A percentile compares a stretch with the other conserved stretches of the same genome.
Conservation (phyloP, 2,329 filamentous ascomycete genomes). For the Fusarium illudens region DNA sequence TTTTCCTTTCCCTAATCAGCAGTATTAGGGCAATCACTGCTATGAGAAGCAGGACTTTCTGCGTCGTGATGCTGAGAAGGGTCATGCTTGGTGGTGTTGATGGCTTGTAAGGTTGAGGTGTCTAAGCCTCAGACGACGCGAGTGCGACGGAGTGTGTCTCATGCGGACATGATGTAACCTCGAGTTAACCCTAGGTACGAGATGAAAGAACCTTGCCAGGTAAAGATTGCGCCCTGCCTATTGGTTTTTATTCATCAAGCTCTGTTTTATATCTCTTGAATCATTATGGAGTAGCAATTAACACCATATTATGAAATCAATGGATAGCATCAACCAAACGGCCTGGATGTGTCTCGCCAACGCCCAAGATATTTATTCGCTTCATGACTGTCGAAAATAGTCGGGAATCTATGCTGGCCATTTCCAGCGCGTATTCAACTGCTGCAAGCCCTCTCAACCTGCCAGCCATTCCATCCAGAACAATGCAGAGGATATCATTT, state of each 20-base stretch:
- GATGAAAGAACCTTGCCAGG: not conserved
- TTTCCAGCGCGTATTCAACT: not conserved
- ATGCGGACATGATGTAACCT: slow-evolving; percentile 20
- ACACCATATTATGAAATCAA: not conserved
- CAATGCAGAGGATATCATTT: slow-evolving; percentile 13
- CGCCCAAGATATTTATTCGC: not conserved
- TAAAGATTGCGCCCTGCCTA: not conserved
- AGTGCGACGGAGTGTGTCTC: not conserved
- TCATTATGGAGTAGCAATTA: not conserved
- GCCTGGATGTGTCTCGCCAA: not conserved
- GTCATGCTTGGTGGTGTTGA: slow-evolving; percentile 13
- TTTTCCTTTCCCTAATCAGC: slow-evolving; percentile 4
- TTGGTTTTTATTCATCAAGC: not conserved
- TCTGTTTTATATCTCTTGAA: not conserved
- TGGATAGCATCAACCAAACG: not conserved
- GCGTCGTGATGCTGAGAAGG: slow-evolving; percentile 17
- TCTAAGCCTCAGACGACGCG: not conserved
- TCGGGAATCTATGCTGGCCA: not conserved
- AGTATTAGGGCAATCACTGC: not conserved
- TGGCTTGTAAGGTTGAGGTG: slow-evolving; percentile 14
- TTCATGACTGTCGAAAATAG: not conserved
- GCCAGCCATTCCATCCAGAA: not conserved
- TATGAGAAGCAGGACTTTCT: not conserved
- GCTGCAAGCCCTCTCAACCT: not conserved
- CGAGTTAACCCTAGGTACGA: slow-evolving; percentile 2